Evolutionary conservation across 2,329 filamentous ascomycete genomes (phyloP).

Genomic region (Penicillium brevicompactum): DNA sequence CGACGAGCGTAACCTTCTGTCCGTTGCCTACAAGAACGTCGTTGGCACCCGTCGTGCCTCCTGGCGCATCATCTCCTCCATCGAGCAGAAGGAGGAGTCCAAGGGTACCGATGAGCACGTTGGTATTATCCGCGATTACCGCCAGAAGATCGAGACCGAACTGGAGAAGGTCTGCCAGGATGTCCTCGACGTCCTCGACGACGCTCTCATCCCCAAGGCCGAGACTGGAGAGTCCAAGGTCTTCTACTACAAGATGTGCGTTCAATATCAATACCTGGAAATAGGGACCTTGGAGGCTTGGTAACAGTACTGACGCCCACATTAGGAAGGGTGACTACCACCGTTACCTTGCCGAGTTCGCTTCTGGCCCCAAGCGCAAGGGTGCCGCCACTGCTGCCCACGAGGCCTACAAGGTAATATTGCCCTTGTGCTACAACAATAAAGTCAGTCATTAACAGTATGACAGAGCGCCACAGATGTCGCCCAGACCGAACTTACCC

Average conservation of each 20-base stretch:
- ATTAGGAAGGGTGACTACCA: slow-evolving; percentile 98
- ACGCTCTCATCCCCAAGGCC: slow-evolving; percentile 92
- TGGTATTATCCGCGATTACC: slow-evolving; percentile 91
- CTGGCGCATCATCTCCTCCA: slow-evolving; percentile 99
- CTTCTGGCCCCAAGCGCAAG: slow-evolving; percentile 93
- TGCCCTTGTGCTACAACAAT: background rate
- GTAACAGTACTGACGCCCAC: slow-evolving; percentile 77
- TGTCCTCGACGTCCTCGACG: slow-evolving; percentile 91
- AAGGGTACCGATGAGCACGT: slow-evolving; percentile 98
- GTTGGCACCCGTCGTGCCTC: slow-evolving; percentile 97
- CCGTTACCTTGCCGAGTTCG: slow-evolving; percentile 97
- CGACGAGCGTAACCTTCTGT: slow-evolving; percentile 86
- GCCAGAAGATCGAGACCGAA: slow-evolving; percentile 96
- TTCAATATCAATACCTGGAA: background rate
- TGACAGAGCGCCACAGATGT: slow-evolving; percentile 86
- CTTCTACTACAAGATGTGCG: slow-evolving; percentile 99
- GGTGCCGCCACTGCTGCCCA: slow-evolving; percentile 89
- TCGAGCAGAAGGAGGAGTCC: slow-evolving; percentile 99
- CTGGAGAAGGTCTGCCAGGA: slow-evolving; percentile 98
- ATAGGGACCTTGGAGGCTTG: background rate
- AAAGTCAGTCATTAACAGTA: background rate
- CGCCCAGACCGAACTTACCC: slow-evolving; percentile 94
- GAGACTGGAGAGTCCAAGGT: slow-evolving; percentile 98
- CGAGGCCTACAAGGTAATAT: slow-evolving; percentile 92
- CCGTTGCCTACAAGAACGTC: slow-evolving; percentile 99